These are phyloP conservation scores for Mortierella claussenii DNA, from an alignment of 192 early-diverging fungal species.

Conservation along the genomic window DNA sequence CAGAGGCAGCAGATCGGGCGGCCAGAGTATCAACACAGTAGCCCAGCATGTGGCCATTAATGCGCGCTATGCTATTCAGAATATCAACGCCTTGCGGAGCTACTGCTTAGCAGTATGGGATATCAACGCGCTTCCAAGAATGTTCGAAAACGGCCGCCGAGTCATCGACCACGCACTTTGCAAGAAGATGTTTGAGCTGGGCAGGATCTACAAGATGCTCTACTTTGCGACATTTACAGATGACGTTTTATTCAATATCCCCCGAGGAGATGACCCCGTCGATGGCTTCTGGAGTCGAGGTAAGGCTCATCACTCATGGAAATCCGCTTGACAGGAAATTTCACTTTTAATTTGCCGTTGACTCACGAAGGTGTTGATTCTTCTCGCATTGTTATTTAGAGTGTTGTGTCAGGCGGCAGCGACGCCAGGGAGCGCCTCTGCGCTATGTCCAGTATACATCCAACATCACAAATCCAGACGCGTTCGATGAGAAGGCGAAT, in stretches of 20 bases:
- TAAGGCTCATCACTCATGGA: too few species aligned
- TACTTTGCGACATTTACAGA: slow-evolving; percentile 69
- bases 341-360: too few species aligned
- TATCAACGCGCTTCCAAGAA: slow-evolving; percentile 67
- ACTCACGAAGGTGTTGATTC: too few species aligned
- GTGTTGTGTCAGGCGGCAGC: slow-evolving; percentile 32
- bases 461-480: slow-evolving; percentile 28
- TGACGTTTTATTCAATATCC: slow-evolving; percentile 67
- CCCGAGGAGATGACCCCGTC: slow-evolving; percentile 51
- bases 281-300: slow-evolving; percentile 58
- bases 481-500: slow-evolving; percentile 70
- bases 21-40: slow-evolving; percentile 23
- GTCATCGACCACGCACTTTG: slow-evolving; percentile 71
- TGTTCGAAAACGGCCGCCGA: slow-evolving; percentile 70
- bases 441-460: slow-evolving; percentile 44
- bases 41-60: slow-evolving; percentile 52
- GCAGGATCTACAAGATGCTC: slow-evolving; percentile 60
- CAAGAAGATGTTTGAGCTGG: slow-evolving; percentile 69
- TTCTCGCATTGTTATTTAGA: slow-evolving; percentile 31
- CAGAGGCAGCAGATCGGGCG: slow-evolving; percentile 26
- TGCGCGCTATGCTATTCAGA: slow-evolving; percentile 57
- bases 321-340: too few species aligned
- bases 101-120: slow-evolving; percentile 70
- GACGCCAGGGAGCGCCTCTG: slow-evolving; percentile 15
- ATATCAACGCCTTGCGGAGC: slow-evolving; percentile 65